These are phyloP conservation scores for Rutstroemia sydowiana DNA, from an alignment of 2,329 filamentous ascomycete genomes.

Conservation along the genomic window DNA sequence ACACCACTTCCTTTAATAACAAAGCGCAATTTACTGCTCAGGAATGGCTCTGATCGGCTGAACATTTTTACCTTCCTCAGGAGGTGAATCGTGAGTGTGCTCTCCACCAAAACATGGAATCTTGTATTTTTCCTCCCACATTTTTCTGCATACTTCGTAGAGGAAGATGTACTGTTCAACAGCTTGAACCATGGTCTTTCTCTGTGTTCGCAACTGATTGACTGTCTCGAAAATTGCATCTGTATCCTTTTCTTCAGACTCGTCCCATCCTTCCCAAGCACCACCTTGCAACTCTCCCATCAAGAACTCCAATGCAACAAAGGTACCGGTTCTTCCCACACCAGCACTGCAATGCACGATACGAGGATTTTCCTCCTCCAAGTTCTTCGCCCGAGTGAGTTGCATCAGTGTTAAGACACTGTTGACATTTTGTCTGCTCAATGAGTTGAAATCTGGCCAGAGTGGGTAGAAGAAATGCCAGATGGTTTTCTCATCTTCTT, in stretches of 20 bases:
- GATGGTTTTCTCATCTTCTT: conserved; percentile 53
- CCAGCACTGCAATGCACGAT: conserved; percentile 87
- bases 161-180: conserved; percentile 80
- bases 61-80: conserved; percentile 8
- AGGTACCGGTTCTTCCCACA: conserved; percentile 89
- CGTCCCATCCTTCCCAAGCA: conserved; percentile 33
- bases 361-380: conserved; percentile 57
- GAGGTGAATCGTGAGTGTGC: conserved; percentile 15
- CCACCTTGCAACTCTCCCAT: conserved; percentile 74
- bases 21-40: neutral
- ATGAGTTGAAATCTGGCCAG: conserved; percentile 89
- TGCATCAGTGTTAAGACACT: conserved; percentile 64
- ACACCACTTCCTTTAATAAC: neutral
- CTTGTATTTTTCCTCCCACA: conserved; percentile 59
- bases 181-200: conserved; percentile 92
- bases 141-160: conserved; percentile 74
- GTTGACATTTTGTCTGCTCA: conserved; percentile 57
- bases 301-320: conserved; percentile 92
- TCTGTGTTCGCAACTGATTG: conserved; percentile 73
- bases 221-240: conserved; percentile 77
- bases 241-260: conserved; percentile 32
- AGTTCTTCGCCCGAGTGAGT: conserved; percentile 54
- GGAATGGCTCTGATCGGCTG: neutral
- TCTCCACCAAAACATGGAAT: conserved; percentile 23
- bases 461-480: conserved; percentile 80